Evolutionary conservation across 768 basidiomycete species (phyloP).

Genomic region (Mycena venus): DNA sequence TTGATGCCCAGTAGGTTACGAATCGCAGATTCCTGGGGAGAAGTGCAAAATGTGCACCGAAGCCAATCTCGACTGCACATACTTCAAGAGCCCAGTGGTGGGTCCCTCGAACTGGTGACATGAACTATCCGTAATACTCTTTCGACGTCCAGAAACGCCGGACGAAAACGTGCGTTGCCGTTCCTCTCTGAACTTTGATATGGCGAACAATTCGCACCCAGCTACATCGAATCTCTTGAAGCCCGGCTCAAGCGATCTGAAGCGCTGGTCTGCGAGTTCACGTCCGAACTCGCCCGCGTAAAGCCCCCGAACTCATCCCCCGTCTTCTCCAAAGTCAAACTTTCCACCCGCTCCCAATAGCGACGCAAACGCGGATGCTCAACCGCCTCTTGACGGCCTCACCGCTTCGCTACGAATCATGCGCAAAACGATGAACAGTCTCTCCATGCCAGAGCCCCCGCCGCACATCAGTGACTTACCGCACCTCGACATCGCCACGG

Average conservation of each 20-base stretch:
- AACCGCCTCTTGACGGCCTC: background rate
- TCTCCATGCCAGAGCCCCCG: background rate
- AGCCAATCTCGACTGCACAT: background rate
- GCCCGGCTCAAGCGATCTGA: background rate
- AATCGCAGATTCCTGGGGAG: background rate
- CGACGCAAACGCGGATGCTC: background rate
- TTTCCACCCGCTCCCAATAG: no score
- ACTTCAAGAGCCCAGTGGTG: background rate
- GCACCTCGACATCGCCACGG: background rate
- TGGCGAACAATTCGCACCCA: background rate
- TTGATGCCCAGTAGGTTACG: background rate
- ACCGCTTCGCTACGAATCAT: background rate
- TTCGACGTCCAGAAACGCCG: background rate
- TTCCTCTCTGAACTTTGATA: background rate
- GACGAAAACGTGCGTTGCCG: background rate
- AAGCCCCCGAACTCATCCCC: background rate
- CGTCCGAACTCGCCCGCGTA: conserved; percentile 4
- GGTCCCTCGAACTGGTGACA: background rate
- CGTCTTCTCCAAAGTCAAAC: background rate
- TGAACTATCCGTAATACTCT: background rate
- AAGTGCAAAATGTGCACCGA: background rate
- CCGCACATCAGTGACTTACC: background rate
- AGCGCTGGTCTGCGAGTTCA: conserved; percentile 6
- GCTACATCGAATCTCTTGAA: conserved; percentile 12
- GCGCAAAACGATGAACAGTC: background rate